These are phyloP conservation scores for Microthlaspi erraticum DNA, from an alignment of 345 rosid species.

Conservation along the genomic window DNA sequence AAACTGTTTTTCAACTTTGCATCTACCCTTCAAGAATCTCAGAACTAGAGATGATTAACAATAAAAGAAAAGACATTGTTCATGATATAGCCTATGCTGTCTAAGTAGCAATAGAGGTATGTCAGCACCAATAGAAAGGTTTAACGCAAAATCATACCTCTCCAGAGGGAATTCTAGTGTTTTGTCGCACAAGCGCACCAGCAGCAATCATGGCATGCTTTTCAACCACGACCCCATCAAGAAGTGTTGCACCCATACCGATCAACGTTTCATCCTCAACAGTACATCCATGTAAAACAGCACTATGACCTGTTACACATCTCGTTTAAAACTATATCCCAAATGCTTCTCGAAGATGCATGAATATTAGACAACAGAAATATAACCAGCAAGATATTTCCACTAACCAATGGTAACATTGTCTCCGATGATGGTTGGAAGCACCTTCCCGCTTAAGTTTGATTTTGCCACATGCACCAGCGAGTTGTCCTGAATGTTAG, in stretches of 20 bases:
- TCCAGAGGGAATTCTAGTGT: conserved; percentile 78
- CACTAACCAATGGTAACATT: conserved; percentile 94
- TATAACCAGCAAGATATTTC: conserved; percentile 20
- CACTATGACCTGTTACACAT: conserved; percentile 80
- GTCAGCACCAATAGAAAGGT: background rate
- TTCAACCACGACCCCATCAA: conserved; percentile 89
- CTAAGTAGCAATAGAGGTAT: conserved; percentile 22
- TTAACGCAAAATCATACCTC: conserved; percentile 58
- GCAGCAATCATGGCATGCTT: conserved; percentile 94
- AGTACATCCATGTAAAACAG: conserved; percentile 94
- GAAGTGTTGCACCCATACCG: conserved; percentile 93
- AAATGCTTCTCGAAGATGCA: conserved; percentile 23
- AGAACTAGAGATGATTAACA: conserved; percentile 15
- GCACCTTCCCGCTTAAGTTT: conserved; percentile 88
- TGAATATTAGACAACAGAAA: background rate
- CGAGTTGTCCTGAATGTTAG: conserved; percentile 97
- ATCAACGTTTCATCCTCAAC: conserved; percentile 91
- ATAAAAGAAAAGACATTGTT: background rate
- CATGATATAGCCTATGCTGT: conserved; percentile 17
- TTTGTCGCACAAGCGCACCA: conserved; percentile 96
- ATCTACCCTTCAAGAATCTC: background rate
- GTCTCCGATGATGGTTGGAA: conserved; percentile 85
- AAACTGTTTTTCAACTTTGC: conserved; percentile 6
- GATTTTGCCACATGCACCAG: conserved; percentile 97
- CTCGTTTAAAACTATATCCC: conserved; percentile 34